Conservation (phyloP, 2,329 filamentous ascomycete species). For the Colletotrichum tanaceti region DNA sequence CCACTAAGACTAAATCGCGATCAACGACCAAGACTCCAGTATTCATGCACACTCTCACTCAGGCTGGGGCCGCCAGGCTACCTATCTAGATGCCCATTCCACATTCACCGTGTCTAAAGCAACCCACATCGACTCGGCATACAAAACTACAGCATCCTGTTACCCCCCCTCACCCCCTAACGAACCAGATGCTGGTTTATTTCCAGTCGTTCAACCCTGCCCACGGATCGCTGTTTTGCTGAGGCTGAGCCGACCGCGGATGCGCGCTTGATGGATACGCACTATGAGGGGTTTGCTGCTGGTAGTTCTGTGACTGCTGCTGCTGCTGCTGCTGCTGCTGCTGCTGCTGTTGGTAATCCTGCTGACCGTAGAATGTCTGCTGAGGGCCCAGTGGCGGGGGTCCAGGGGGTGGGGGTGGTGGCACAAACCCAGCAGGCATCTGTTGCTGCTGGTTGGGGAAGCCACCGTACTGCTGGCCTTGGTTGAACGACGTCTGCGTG, state of each 20-base stretch:
- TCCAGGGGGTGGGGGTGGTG: constrained; percentile 72
- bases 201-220: constrained; percentile 66
- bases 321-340: constrained; percentile 50
- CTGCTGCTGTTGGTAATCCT: constrained; percentile 48
- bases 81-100: constrained; percentile 3
- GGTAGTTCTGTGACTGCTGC: constrained; percentile 46
- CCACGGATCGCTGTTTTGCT: constrained; percentile 62
- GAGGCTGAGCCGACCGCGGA: constrained; percentile 49
- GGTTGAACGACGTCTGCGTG: constrained; percentile 63
- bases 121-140: not conserved
- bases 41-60: constrained; percentile 20
- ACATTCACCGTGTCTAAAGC: not conserved
- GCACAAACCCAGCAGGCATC: constrained; percentile 69
- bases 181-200: constrained; percentile 44
- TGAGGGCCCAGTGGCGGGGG: constrained; percentile 71
- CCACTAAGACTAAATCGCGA: constrained; percentile 3
- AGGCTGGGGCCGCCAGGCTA: not conserved
- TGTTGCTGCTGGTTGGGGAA: constrained; percentile 50
- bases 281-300: constrained; percentile 47
- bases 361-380: constrained; percentile 66
- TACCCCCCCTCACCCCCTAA: not conserved
- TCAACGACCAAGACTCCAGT: constrained; percentile 22
- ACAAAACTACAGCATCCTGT: not conserved
- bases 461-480: constrained; percentile 49
- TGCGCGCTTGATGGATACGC: constrained; percentile 47